Evolutionary conservation across 106 monocot genomes (phyloP), one percentile per base, ranked within the genome.

Genomic region (Ottelia alismoides): DNA sequence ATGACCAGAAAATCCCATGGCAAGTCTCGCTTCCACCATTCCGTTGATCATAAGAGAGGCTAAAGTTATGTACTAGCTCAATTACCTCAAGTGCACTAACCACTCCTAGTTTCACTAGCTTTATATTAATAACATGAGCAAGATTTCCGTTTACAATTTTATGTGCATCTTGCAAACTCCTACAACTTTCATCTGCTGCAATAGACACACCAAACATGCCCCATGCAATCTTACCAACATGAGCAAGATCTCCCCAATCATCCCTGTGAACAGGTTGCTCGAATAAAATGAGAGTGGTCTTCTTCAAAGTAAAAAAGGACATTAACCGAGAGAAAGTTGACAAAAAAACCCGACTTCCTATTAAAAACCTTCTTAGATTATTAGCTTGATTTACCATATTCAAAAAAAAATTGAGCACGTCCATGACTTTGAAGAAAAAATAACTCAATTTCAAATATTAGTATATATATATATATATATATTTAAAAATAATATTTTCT

Each of bases 171-270:
- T 71, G 43, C 53, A 96, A 62, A 59, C 82, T 74, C 53, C 96
- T 75, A 51, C 96, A 96, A 57, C 96, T 96, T 67, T 96, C 96
- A 72, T 96, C 96, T 47, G 96, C 96, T 25, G 84, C 96, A 60
- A 96, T 79, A 64, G 74, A 70, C 30, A 89, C 67, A 46, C 69
- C 66, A 49, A 78, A 94, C 65, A 75, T 85, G 31, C 79, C 71
- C 47, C 70, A 84, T 27, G 88, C 88, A 22, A 78, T 65, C 25
- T 54, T 19, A 51, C 72, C 84, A 58, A 88, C 81, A 45, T 73
- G 68, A 30, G 31, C 43, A 22, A 94, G 81, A 18, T 88, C 94
- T 22, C 81, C 78, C 94, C 94, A 94, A 54, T 94, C 81, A 67
- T 84, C 84, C 74, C 81, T 76, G 20, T 76, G 73, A 54, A 88